A percentile compares a stretch with the other conserved stretches of the same genome.
These are phyloP conservation scores for Aegilops umbellulata DNA, from an alignment of 176 grass and related monocot genomes.

Conservation along the genomic window DNA sequence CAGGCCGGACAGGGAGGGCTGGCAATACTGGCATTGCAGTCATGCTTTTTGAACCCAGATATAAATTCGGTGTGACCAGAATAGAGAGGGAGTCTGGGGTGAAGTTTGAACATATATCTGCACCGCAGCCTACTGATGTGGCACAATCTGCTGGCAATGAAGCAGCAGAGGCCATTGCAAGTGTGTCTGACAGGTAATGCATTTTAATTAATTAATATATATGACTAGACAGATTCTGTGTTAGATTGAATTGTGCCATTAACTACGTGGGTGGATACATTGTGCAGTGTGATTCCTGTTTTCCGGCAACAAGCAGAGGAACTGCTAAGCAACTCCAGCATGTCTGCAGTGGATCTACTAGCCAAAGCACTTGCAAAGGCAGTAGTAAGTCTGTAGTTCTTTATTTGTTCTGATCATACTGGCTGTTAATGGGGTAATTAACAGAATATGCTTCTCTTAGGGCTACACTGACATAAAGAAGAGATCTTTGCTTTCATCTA, in stretches of 20 bases:
- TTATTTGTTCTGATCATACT: not conserved
- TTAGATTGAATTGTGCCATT: not conserved
- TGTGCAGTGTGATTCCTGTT: constrained; percentile 97
- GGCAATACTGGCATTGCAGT: constrained; percentile 89
- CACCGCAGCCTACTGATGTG: constrained; percentile 83
- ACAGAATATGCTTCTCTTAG: constrained; percentile 33
- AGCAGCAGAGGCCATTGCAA: constrained; percentile 87
- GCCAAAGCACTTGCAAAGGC: constrained; percentile 97
- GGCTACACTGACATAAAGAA: constrained; percentile 97
- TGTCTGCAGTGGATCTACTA: constrained; percentile 69
- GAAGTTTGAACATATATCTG: constrained; percentile 88
- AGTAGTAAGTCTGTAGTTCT: constrained; percentile 54
- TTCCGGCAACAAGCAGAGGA: constrained; percentile 89
- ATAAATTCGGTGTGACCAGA: constrained; percentile 48
- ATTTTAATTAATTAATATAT: not conserved
- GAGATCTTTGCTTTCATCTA: constrained; percentile 80
- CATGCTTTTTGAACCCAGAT: constrained; percentile 84
- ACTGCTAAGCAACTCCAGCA: constrained; percentile 63
- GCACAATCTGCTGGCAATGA: constrained; percentile 90
- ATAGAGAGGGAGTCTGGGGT: constrained; percentile 92
- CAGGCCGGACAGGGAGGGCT: constrained; percentile 92
- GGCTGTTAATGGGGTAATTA: not conserved
- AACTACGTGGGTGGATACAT: not conserved
- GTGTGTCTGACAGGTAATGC: constrained; percentile 83
- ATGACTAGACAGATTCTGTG: not conserved